These are phyloP conservation scores for Mucor velutinosus DNA, from an alignment of 371 early-diverging fungal genomes.

Conservation along the genomic window DNA sequence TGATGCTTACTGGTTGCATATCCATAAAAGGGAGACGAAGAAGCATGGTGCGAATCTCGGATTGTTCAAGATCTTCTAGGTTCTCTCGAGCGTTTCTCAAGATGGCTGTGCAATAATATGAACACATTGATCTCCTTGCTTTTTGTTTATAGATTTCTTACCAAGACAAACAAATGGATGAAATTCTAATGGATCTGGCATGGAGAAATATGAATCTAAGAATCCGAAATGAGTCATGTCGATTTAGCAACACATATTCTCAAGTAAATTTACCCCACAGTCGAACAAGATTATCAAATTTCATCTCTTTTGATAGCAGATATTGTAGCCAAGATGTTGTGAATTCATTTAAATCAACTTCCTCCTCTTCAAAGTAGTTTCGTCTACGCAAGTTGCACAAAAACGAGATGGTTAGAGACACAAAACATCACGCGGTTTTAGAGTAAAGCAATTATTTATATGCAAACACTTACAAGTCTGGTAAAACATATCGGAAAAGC, in stretches of 20 bases:
- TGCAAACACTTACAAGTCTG: slow-evolving; percentile 53
- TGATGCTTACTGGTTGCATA: slow-evolving; percentile 55
- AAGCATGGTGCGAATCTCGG: slow-evolving; percentile 78
- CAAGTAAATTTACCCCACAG: slow-evolving; percentile 64
- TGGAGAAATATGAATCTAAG: slow-evolving; percentile 72
- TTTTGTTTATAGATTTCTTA: background rate
- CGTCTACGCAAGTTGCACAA: slow-evolving; percentile 29
- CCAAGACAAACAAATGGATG: slow-evolving; percentile 74
- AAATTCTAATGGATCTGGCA: slow-evolving; percentile 64
- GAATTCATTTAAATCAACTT: slow-evolving; percentile 84
- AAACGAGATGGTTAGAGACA: background rate
- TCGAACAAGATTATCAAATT: slow-evolving; percentile 68
- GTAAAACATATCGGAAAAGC: slow-evolving; percentile 68
- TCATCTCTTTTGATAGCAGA: slow-evolving; percentile 76
- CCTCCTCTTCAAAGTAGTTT: slow-evolving; percentile 90
- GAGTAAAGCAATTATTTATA: background rate
- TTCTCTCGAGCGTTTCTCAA: slow-evolving; percentile 63
- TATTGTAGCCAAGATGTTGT: slow-evolving; percentile 79
- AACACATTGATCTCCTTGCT: background rate
- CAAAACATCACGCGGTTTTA: slow-evolving; percentile 5
- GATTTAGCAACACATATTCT: background rate
- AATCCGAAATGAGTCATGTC: background rate
- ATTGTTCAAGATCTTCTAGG: slow-evolving; percentile 84
- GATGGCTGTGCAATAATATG: slow-evolving; percentile 42
- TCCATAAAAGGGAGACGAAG: slow-evolving; percentile 73